A percentile compares a stretch with the other conserved stretches of the same genome.
phyloP scores from a whole-genome alignment of 495 filamentous ascomycete genomes.

The Parathielavia appendiculata region DNA sequence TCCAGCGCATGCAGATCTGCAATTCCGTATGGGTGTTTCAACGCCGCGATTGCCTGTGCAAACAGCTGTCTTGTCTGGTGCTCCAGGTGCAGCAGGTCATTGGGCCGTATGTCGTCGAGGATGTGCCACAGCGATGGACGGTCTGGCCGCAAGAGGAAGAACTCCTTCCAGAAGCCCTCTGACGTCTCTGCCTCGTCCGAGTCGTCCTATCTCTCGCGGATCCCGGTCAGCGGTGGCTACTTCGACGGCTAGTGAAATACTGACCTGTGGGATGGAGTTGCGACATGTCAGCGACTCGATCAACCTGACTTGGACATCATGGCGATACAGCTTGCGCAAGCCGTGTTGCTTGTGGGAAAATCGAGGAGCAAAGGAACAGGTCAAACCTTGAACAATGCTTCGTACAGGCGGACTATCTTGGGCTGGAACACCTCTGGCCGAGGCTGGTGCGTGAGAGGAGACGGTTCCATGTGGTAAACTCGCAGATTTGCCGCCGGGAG shows the following conservation, averaged over 20 bases:
- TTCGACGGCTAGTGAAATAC: not conserved
- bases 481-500: not conserved
- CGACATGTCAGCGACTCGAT: constrained; percentile 5
- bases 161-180: constrained; percentile 94
- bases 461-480: constrained; percentile 66
- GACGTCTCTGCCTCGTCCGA: constrained; percentile 60
- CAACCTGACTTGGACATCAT: not conserved
- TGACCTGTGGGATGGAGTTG: not conserved
- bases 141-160: constrained; percentile 85
- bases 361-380: not conserved
- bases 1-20: constrained; percentile 80
- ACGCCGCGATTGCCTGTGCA: constrained; percentile 59
- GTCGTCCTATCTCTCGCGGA: constrained; percentile 33
- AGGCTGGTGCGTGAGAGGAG: constrained; percentile 88
- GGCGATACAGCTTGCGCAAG: not conserved
- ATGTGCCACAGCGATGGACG: constrained; percentile 57
- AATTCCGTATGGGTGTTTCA: constrained; percentile 57
- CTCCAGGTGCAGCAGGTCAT: constrained; percentile 71
- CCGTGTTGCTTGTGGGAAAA: not conserved
- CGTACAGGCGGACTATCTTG: constrained; percentile 88
- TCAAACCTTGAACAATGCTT: constrained; percentile 75
- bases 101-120: constrained; percentile 61
- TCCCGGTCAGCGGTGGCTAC: not conserved
- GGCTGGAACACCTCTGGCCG: constrained; percentile 87
- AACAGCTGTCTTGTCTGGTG: constrained; percentile 75